phyloP scores from a whole-genome alignment of 306 rosid genomes.

The Vigna angularis region DNA sequence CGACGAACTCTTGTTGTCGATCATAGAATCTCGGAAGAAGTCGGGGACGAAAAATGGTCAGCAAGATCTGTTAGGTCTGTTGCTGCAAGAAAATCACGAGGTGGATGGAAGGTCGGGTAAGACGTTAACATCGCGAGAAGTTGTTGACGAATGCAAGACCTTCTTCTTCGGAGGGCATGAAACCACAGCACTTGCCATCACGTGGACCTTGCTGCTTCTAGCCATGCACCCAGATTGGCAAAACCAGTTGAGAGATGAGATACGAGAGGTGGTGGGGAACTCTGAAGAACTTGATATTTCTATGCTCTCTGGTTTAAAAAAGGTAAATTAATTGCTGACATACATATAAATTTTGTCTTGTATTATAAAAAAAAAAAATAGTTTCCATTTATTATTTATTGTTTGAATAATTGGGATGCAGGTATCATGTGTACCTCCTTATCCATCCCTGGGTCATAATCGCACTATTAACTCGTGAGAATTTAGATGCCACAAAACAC shows the following conservation, averaged over 20 bases:
- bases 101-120: constrained; percentile 43
- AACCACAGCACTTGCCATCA: constrained; percentile 86
- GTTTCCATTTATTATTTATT: no score
- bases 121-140: constrained; percentile 55
- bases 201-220: constrained; percentile 83
- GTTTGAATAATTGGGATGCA: no score
- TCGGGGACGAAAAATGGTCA: constrained; percentile 35
- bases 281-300: constrained; percentile 51
- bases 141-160: constrained; percentile 89
- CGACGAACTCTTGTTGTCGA: constrained; percentile 55
- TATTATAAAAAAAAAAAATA: no score
- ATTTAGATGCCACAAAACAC: no score
- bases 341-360: no score
- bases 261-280: constrained; percentile 66
- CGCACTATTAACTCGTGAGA: not conserved
- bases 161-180: constrained; percentile 95
- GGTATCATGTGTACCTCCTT: not conserved
- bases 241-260: constrained; percentile 71
- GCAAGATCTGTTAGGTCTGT: constrained; percentile 64
- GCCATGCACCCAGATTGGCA: constrained; percentile 84
- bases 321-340: constrained; percentile 50
- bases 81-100: constrained; percentile 56
- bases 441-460: not conserved
- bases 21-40: constrained; percentile 52
- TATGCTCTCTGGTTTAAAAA: constrained; percentile 62